A percentile compares a stretch with the other conserved stretches of the same genome.
Evolutionary conservation across 768 basidiomycete species (phyloP).

Genomic region (Mycena filopes): DNA sequence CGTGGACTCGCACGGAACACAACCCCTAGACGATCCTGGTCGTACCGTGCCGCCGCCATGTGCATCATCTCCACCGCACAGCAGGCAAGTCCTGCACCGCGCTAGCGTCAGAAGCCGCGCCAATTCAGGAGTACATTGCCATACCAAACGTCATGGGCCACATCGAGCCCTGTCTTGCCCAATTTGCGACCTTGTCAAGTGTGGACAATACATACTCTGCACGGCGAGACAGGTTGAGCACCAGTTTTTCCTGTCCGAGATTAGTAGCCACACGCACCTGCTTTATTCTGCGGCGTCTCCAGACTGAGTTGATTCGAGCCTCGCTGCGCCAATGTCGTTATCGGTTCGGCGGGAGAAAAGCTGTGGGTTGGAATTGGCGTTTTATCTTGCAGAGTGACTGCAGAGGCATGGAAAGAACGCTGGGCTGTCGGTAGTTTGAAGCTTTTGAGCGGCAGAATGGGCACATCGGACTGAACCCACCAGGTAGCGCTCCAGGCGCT

Average conservation of each 20-base stretch:
- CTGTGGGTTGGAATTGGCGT: constrained; percentile 51
- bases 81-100: constrained; percentile 85
- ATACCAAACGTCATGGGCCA: constrained; percentile 98
- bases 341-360: constrained; percentile 62
- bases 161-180: constrained; percentile 97
- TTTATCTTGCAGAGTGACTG: constrained; percentile 50
- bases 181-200: constrained; percentile 95
- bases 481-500: constrained; percentile 47
- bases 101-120: constrained; percentile 17
- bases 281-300: constrained; percentile 89
- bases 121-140: constrained; percentile 1
- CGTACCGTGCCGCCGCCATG: constrained; percentile 99
- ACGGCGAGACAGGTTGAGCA: constrained; percentile 3
- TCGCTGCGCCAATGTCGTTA: constrained; percentile 77
- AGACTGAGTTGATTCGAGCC: constrained; percentile 88
- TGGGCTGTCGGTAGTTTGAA: constrained; percentile 47
- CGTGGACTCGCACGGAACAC: constrained; percentile 99
- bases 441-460: background rate
- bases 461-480: constrained; percentile 36
- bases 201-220: constrained; percentile 96
- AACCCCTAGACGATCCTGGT: constrained; percentile 96
- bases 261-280: constrained; percentile 62
- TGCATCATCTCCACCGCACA: constrained; percentile 99
- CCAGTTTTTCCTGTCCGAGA: constrained; percentile 2
- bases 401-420: constrained; percentile 69